A percentile compares a stretch with the other conserved stretches of the same genome.
Evolutionary conservation across 148 eudicot species (phyloP).

Genomic region (Spergularia bocconei): DNA sequence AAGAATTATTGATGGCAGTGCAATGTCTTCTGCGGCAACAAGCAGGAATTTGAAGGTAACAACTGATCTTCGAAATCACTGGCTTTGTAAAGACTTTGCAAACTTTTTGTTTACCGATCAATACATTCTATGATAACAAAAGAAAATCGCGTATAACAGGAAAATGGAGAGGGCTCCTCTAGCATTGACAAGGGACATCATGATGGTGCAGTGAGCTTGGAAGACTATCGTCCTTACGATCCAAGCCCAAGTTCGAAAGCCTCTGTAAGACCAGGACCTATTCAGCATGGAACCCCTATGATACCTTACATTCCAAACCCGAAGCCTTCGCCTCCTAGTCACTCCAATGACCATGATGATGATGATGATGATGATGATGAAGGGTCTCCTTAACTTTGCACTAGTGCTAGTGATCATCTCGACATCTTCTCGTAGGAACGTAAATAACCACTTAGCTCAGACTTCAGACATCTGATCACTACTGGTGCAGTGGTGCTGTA

Average conservation of each 20-base stretch:
- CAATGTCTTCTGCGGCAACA: background rate
- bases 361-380: background rate
- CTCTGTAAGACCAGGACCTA: slow-evolving; percentile 19
- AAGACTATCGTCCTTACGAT: slow-evolving; percentile 29
- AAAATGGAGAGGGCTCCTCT: background rate
- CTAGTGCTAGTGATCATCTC: background rate
- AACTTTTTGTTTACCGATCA: background rate
- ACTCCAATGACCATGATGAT: background rate
- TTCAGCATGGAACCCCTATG: slow-evolving; percentile 24
- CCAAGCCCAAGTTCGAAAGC: slow-evolving; percentile 35
- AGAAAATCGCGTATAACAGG: background rate
- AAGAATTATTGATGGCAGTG: background rate
- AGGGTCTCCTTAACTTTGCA: background rate
- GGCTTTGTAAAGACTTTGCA: background rate
- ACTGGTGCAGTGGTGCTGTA: background rate
- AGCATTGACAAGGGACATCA: background rate
- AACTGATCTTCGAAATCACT: background rate
- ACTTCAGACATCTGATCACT: background rate
- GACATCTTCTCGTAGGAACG: background rate
- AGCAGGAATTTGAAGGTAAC: slow-evolving; percentile 19
- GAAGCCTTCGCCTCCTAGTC: slow-evolving; percentile 24
- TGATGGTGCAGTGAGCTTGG: slow-evolving; percentile 16
- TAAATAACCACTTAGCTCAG: background rate
- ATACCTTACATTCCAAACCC: slow-evolving; percentile 30
- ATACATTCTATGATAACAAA: background rate